A percentile compares a stretch with the other conserved stretches of the same genome.
Conservation (phyloP, 306 rosid genomes). For the Ormosia emarginata region DNA sequence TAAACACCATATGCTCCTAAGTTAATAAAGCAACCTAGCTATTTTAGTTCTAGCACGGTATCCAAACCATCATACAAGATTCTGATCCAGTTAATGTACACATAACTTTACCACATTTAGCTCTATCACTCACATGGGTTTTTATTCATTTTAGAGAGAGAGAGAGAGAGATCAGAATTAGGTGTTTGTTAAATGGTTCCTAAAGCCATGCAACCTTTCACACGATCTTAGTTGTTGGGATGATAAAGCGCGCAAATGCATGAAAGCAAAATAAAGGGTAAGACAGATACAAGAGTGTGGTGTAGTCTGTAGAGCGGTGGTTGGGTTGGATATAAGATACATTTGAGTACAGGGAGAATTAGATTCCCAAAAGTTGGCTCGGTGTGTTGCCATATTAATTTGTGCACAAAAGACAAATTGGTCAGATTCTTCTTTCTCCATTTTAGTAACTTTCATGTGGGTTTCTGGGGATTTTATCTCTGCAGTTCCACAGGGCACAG, state of each 20-base stretch:
- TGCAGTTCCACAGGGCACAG: background rate
- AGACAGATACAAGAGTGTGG: constrained; percentile 17
- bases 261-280: constrained; percentile 26
- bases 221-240: constrained; percentile 47
- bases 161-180: background rate
- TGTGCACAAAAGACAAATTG: constrained; percentile 71
- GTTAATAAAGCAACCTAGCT: constrained; percentile 18
- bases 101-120: constrained; percentile 16
- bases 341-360: constrained; percentile 24
- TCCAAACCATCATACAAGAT: background rate
- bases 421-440: constrained; percentile 37
- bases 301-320: constrained; percentile 24
- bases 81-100: constrained; percentile 13
- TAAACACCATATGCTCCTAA: constrained; percentile 16
- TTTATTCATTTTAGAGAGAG: background rate
- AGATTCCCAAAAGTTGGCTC: constrained; percentile 56
- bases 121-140: constrained; percentile 35
- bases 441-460: constrained; percentile 56
- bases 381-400: constrained; percentile 41
- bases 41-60: constrained; percentile 5
- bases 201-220: constrained; percentile 90
- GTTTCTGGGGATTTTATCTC: constrained; percentile 24
- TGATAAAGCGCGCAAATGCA: constrained; percentile 33
- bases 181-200: constrained; percentile 32
- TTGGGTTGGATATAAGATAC: background rate